Conservation (phyloP, 1,284 basidiomycete species). For the Salmacisia buchloeana region DNA sequence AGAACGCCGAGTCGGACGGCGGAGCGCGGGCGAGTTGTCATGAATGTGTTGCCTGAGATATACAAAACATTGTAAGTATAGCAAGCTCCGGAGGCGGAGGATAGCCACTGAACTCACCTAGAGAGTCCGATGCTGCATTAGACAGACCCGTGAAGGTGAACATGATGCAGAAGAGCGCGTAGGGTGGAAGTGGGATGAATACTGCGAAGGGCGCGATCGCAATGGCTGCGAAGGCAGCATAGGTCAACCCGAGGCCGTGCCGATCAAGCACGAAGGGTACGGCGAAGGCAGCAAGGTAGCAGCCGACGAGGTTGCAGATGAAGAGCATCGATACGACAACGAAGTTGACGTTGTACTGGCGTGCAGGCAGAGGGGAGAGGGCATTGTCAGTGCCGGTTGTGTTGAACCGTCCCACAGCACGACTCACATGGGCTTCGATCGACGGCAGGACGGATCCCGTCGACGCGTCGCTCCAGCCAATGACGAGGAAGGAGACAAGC, state of each 20-base stretch:
- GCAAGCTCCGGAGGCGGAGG: neutral
- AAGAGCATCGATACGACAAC: slow-evolving; percentile 29
- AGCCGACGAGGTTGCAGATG: slow-evolving; percentile 27
- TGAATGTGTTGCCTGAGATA: slow-evolving; percentile 22
- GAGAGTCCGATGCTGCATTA: neutral
- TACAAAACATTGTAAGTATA: neutral
- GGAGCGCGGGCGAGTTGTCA: slow-evolving; percentile 22
- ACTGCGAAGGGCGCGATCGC: slow-evolving; percentile 18
- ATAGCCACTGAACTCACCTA: neutral
- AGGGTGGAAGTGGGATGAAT: slow-evolving; percentile 28
- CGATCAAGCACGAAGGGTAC: slow-evolving; percentile 21
- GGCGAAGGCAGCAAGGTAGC: slow-evolving; percentile 22
- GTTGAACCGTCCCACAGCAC: neutral
- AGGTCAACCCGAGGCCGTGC: slow-evolving; percentile 19
- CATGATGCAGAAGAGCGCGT: slow-evolving; percentile 22
- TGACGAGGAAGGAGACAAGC: neutral
- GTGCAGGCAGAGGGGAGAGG: neutral
- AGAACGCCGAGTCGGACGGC: slow-evolving; percentile 23
- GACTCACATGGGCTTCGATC: neutral
- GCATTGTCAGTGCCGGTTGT: neutral
- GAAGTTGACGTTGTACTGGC: slow-evolving; percentile 24
- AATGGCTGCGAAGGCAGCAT: slow-evolving; percentile 10
- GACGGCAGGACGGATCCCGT: neutral
- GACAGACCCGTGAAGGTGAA: slow-evolving; percentile 18
- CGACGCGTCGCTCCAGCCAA: neutral